Evolutionary conservation across 768 basidiomycete species (phyloP).

Genomic region (Mycena crocata): DNA sequence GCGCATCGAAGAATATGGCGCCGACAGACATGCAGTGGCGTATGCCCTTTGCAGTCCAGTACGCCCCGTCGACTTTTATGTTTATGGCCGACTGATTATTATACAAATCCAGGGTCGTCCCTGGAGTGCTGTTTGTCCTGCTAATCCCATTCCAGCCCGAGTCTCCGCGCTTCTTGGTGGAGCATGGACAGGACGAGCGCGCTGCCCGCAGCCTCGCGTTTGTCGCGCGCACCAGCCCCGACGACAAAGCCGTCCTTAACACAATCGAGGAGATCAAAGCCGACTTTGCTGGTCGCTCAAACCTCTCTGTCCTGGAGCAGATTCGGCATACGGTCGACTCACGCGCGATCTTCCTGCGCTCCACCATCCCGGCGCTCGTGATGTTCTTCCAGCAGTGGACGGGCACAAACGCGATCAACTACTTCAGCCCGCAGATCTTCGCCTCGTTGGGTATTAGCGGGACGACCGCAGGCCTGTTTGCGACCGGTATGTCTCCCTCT

Average conservation of each 20-base stretch:
- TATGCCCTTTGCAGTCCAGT: conserved; percentile 63
- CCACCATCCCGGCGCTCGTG: conserved; percentile 55
- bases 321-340: conserved; percentile 57
- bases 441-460: conserved; percentile 59
- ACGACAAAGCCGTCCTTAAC: conserved; percentile 49
- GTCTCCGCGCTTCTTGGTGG: conserved; percentile 68
- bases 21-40: conserved; percentile 62
- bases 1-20: conserved; percentile 50
- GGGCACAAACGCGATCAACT: conserved; percentile 68
- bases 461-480: conserved; percentile 56
- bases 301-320: conserved; percentile 46
- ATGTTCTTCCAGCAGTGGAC: conserved; percentile 65
- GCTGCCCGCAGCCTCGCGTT: conserved; percentile 58
- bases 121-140: conserved; percentile 60
- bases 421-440: conserved; percentile 66
- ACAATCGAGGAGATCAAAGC: conserved; percentile 60
- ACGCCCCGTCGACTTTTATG: conserved; percentile 10
- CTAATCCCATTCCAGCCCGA: conserved; percentile 63
- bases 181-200: conserved; percentile 54
- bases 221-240: conserved; percentile 42
- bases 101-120: conserved; percentile 49
- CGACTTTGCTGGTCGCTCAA: conserved; percentile 48
- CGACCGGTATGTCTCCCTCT: conserved; percentile 52
- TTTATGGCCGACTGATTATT: neutral
- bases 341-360: conserved; percentile 52